These are phyloP conservation scores for Cryptococcus neoformans DNA, from an alignment of 1,284 basidiomycete genomes.

Conservation along the genomic window DNA sequence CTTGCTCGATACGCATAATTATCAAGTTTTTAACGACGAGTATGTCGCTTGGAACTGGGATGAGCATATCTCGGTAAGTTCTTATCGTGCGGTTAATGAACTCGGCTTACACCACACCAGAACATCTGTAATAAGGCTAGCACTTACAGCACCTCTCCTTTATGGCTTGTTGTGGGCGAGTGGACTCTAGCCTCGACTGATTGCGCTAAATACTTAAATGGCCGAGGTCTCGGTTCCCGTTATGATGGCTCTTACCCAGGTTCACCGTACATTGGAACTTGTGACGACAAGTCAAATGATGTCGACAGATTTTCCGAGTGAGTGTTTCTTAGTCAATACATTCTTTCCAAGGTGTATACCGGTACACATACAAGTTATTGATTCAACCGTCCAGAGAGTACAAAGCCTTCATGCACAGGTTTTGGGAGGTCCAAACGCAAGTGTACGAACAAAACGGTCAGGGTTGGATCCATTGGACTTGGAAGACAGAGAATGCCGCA, in stretches of 20 bases:
- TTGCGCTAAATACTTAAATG: conserved; percentile 78
- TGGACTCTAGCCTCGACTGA: conserved; percentile 73
- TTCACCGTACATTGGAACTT: conserved; percentile 66
- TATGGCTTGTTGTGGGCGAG: conserved; percentile 78
- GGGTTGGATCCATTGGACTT: conserved; percentile 49
- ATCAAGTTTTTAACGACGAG: conserved; percentile 68
- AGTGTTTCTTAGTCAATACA: conserved; percentile 7
- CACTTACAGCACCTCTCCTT: conserved; percentile 55
- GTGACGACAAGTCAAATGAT: conserved; percentile 66
- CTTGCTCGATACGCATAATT: conserved; percentile 78
- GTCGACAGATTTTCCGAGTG: conserved; percentile 62
- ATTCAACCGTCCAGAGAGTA: conserved; percentile 55
- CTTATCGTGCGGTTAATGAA: neutral
- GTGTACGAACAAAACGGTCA: conserved; percentile 45
- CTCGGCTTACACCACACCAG: neutral
- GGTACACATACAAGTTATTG: neutral
- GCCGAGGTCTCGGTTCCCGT: conserved; percentile 64
- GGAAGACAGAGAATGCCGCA: conserved; percentile 62
- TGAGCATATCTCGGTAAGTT: conserved; percentile 58
- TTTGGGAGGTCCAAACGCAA: conserved; percentile 74
- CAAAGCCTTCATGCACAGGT: conserved; percentile 76
- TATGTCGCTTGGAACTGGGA: conserved; percentile 59
- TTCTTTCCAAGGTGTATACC: neutral
- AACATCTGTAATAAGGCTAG: conserved; percentile 56
- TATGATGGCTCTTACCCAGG: conserved; percentile 76